Conservation (phyloP, 2,329 filamentous ascomycete species). For the Podosphaera fusca region DNA sequence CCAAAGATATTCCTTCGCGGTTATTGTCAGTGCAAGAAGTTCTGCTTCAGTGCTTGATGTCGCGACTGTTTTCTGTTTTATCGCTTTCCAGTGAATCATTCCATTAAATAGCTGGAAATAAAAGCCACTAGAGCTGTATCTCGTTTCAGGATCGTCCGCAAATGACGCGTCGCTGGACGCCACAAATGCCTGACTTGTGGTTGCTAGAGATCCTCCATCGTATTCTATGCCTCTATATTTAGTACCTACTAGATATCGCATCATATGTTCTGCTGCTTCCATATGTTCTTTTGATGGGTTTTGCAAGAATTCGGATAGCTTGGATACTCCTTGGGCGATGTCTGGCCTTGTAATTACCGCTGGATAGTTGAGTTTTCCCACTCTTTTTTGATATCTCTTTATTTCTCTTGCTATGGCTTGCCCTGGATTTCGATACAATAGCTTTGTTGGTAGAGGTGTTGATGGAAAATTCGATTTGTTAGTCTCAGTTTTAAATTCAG, state of each 20-base stretch:
- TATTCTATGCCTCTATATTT: too few relatives aligned
- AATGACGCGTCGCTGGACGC: too few relatives aligned
- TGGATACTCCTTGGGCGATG: neutral
- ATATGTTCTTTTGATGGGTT: neutral
- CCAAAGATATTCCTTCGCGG: too few relatives aligned
- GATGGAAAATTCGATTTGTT: neutral
- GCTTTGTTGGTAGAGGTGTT: neutral
- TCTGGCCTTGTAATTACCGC: neutral
- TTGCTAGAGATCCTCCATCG: too few relatives aligned
- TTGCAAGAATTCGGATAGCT: neutral
- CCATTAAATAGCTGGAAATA: too few relatives aligned
- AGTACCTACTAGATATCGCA: neutral
- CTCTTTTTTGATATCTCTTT: neutral
- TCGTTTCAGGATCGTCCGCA: too few relatives aligned
- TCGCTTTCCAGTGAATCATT: too few relatives aligned
- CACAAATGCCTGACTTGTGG: too few relatives aligned
- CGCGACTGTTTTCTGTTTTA: too few relatives aligned
- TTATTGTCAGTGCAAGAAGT: too few relatives aligned
- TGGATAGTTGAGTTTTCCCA: neutral
- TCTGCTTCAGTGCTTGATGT: too few relatives aligned
- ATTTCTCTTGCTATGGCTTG: neutral
- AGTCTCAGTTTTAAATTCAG: neutral
- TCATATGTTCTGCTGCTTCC: constrained; percentile 1
- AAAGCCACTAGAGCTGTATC: too few relatives aligned
- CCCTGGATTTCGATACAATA: neutral